Base-by-base conservation (phyloP, 331 rosid species). In the Cydonia oblonga region DNA sequence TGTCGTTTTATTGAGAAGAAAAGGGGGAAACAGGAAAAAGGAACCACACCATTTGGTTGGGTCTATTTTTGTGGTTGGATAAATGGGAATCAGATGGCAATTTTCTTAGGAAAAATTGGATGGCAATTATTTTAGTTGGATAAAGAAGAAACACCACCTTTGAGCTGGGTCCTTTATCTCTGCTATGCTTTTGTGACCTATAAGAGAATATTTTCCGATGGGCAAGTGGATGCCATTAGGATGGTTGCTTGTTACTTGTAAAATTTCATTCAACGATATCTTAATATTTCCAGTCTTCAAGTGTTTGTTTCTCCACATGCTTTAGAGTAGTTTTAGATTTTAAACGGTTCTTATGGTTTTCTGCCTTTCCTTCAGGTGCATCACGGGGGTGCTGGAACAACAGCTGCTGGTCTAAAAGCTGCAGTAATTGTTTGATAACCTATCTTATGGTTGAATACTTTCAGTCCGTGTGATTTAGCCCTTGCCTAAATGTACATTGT, bases 371-470 rank as follows among this genome's bases (percentile, higher is more conserved):
- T 79, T 66, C 85, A 96, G 99, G 97, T 96, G 80, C 99, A 96
- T 86, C 99, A 96, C 65, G 99, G 99, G 66, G 99, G 99, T 79
- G 99, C 99, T 64, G 99, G 99, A 86, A 96, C 99, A 42, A 96
- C 99, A 23, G 97, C 99, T 73, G 97, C 97, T 58, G 99, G 99
- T 79, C 83, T 96, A 69, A 91, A 83, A 87, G 97, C 99, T 75
- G 93, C 99, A 10, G 99, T 96, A 92, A 82, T 81, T 74, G 65
- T 44, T 29, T 65, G 9, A 23, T 46, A 26, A 32, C 54, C 61
- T 51, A 67, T 62, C 33, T 26, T 70, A 29, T 65, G 25, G 28
- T 54, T 71, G 49, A 68, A 44, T 71, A 66, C 71, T 65, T 77
- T 58, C 51, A 35, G 22, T 70, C 32, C 32, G 7, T 26, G 4